A percentile compares a stretch with the other conserved stretches of the same genome.
Evolutionary conservation across 192 early-diverging fungal genomes (phyloP).

Genomic region (Coemansia sp.): DNA sequence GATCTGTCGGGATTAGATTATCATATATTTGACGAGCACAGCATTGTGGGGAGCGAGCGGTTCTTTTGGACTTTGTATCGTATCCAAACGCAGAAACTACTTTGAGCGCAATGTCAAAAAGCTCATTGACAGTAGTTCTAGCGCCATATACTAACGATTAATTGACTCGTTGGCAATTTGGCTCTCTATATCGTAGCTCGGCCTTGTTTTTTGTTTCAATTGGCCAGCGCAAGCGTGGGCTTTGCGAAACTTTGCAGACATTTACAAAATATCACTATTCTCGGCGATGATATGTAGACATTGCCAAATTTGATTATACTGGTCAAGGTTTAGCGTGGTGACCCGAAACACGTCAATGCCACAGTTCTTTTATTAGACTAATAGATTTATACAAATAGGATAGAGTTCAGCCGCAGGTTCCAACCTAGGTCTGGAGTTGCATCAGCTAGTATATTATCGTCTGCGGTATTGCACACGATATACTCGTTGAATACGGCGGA

Average conservation of each 20-base stretch:
- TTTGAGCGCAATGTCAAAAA: not conserved
- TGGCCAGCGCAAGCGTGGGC: too few relatives aligned
- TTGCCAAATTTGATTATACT: not conserved
- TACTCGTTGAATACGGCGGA: conserved; percentile 34
- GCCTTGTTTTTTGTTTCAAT: too few relatives aligned
- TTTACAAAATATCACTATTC: too few relatives aligned
- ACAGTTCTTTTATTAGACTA: not conserved
- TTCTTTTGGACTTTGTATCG: not conserved
- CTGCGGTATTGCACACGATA: conserved; percentile 5
- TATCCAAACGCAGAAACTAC: not conserved
- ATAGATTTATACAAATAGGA: conserved; percentile 1
- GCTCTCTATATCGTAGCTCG: too few relatives aligned
- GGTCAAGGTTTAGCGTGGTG: too few relatives aligned
- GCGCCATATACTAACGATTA: not conserved
- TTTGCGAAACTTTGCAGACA: too few relatives aligned
- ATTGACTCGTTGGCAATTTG: not conserved
- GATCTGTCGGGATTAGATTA: too few relatives aligned
- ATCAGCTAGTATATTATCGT: not conserved
- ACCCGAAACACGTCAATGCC: not conserved
- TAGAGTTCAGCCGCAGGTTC: not conserved
- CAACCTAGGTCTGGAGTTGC: not conserved
- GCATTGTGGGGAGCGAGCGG: not conserved
- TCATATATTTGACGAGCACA: not conserved
- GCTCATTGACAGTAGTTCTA: not conserved
- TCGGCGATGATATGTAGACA: not conserved